Base-by-base conservation (phyloP, 2,329 filamentous ascomycete species). In the Cytospora paraplurivora region DNA sequence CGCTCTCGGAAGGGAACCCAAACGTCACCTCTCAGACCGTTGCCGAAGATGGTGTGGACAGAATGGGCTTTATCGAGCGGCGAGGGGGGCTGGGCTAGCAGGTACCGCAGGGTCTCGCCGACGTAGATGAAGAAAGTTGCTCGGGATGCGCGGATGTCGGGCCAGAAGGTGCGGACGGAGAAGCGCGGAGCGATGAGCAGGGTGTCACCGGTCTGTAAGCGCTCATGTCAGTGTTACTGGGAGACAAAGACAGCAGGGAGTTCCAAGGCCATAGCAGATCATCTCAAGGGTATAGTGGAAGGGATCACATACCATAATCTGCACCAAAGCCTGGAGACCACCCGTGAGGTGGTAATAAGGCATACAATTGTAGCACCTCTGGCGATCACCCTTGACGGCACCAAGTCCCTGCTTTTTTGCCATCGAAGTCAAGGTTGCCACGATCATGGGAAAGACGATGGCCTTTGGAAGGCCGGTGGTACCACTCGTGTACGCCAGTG, bases 381-480 rank as follows among this genome's bases (percentile, higher is more conserved):
- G 87, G 55, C 72, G 67, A 66, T 77, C 66, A 62, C 70, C 64
- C 32, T 70, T 56, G 17, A 62, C 10, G 34, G 57, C 34, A 19
- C 49, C 37, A 50, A 56, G 59, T 8, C 64, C 62, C 3, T 27
- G 56, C 7, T 37, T 54, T 32, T 52, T 64, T 32, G 60, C 64
- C 59, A 71, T 72, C 32, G 73, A 75, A 35, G 71, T 66, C 27
- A 67, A 62, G 62, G 74, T 79, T 0, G 71, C 73, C 19, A 76
- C 79, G 2, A 77, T 74, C 10, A 82, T 80, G 19, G 84, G 84
- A 68, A 90, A 86, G 0, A 81, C 73, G 68, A 87, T 88, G 1
- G 86, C 90, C 73, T 93, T 93, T 12, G 90, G 89, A 67, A 91
- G 74, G 2, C 90, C 90, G 0, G 90, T 93, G 0, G 90, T 93